Evolutionary conservation across 768 basidiomycete species (phyloP).

Genomic region (Lentinula lateritia): DNA sequence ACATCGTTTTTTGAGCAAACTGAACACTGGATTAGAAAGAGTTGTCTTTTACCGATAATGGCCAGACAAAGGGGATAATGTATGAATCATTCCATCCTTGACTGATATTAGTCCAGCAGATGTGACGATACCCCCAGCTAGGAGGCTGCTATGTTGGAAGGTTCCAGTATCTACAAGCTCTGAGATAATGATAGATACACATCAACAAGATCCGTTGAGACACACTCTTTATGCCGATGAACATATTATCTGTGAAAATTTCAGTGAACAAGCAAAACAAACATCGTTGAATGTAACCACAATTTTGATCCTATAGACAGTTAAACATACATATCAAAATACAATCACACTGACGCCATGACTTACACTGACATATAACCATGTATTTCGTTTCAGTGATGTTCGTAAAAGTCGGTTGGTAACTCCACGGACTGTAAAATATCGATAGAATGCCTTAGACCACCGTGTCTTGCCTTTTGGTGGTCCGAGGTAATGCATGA

Average conservation of each 20-base stretch:
- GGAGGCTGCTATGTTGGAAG: constrained; percentile 65
- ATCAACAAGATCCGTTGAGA: neutral
- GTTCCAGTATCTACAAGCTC: constrained; percentile 36
- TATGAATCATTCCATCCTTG: constrained; percentile 54
- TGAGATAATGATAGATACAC: neutral
- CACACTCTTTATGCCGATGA: constrained; percentile 58
- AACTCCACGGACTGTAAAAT: constrained; percentile 47
- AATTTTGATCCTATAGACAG: constrained; percentile 41
- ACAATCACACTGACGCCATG: neutral
- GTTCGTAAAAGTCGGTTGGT: constrained; percentile 51
- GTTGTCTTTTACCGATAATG: constrained; percentile 48
- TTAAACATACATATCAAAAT: neutral
- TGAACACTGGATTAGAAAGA: no score
- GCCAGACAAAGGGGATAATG: constrained; percentile 58
- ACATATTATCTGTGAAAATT: constrained; percentile 46
- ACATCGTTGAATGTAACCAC: constrained; percentile 18
- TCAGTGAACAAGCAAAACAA: neutral
- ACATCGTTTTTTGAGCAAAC: neutral
- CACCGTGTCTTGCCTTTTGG: constrained; percentile 27
- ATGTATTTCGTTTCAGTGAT: constrained; percentile 54
- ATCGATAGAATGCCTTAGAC: constrained; percentile 32
- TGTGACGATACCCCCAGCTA: constrained; percentile 53
- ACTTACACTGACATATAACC: constrained; percentile 64
- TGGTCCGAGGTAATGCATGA: constrained; percentile 37
- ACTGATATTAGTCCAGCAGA: constrained; percentile 64